Conservation (phyloP, 768 basidiomycete species). For the Kondoa malvinella region DNA sequence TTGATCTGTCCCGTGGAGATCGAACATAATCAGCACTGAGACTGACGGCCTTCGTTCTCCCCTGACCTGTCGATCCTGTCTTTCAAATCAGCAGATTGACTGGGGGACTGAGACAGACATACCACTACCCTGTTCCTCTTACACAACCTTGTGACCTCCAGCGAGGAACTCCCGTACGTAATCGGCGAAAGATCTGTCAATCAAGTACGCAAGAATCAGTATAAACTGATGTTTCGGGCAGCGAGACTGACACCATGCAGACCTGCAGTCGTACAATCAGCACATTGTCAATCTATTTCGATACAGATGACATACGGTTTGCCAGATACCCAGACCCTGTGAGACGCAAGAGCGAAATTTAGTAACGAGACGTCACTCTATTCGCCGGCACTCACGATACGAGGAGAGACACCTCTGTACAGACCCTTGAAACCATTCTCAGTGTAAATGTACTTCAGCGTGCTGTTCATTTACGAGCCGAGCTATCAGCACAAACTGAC, state of each 20-base stretch:
- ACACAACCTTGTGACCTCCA: too few relatives aligned
- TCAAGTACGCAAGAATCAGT: background rate
- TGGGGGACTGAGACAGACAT: too few relatives aligned
- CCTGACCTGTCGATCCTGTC: too few relatives aligned
- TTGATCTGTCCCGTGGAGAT: too few relatives aligned
- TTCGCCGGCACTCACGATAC: slow-evolving; percentile 41
- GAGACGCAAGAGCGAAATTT: background rate
- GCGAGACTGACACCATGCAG: slow-evolving; percentile 97
- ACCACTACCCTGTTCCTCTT: too few relatives aligned
- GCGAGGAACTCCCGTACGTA: background rate
- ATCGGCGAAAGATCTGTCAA: background rate
- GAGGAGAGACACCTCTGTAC: slow-evolving; percentile 92
- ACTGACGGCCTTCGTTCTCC: too few relatives aligned
- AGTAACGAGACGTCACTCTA: background rate
- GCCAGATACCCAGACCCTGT: slow-evolving; percentile 68
- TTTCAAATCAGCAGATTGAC: too few relatives aligned
- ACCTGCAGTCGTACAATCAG: slow-evolving; percentile 33
- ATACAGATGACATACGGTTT: slow-evolving; percentile 40
- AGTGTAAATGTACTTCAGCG: slow-evolving; percentile 77
- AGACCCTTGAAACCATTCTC: slow-evolving; percentile 92
- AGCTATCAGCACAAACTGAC: background rate
- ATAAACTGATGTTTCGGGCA: slow-evolving; percentile 76
- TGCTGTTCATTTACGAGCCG: slow-evolving; percentile 39
- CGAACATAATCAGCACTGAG: too few relatives aligned
- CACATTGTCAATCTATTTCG: slow-evolving; percentile 6